Evolutionary conservation across 2,329 filamentous ascomycete genomes (phyloP), one percentile per base, ranked within the genome.

Genomic region (Xylariaceae sp.): DNA sequence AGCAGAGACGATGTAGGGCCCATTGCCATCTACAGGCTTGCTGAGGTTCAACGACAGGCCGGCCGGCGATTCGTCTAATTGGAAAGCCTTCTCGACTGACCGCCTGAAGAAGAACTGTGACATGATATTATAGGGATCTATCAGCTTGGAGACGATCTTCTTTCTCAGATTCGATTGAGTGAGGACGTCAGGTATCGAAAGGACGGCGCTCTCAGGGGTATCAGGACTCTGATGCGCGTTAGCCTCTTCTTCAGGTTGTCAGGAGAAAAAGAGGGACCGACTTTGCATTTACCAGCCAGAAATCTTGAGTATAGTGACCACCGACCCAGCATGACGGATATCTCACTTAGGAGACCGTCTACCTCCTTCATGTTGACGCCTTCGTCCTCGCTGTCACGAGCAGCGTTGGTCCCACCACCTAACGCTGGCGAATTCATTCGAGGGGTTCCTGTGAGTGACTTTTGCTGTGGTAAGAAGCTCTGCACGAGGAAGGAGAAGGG

Each of bases 401-500:
- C 55, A 3, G 59, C 55, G 52, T 71, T 72, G 35, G 61, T 67
- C 5, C 62, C 61, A 13, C 67, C 65, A 11, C 76, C 75, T 22
- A 71, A 58, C 1, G 84, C 84, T 1, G 90, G 90, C 2, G 89
- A 94, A 43, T 72, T 80, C 23, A 86, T 76, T 28, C 86, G 75
- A 3, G 81, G 73, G 2, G 79, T 79, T 2, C 75, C 76, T 9
- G 55, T 48, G 25, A 69, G 59, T 5, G 75, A 67, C 40, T 80
- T 80, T 37, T 86, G 81, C 19, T 74, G 68, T 0, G 85, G 78
- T 29, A 94, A 58, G 56, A 94, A 95, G 62, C 89, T 95, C 60
- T 95, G 89, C 0, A 96, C 89, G 28, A 98, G 65, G 54, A 98
- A 98, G 0, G 89, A 94, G 58, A 94, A 98, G 1, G 92, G 89